Evolutionary conservation across 2,329 filamentous ascomycete genomes (phyloP).

Genomic region (Calonectria leucothoes): DNA sequence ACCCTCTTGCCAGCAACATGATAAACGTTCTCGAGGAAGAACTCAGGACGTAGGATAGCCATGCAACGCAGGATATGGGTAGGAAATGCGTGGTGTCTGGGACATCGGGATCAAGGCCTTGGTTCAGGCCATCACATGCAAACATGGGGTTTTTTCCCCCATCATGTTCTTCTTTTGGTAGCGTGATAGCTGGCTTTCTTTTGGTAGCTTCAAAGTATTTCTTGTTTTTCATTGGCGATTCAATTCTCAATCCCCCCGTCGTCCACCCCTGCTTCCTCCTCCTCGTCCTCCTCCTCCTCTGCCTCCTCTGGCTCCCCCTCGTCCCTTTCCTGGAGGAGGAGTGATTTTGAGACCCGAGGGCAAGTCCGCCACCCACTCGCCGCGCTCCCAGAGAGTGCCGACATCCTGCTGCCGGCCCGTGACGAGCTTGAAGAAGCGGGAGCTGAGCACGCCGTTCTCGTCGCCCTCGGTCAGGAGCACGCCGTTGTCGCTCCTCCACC

Average conservation of each 20-base stretch:
- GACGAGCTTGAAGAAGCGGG: slow-evolving; percentile 78
- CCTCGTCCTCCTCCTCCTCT: slow-evolving; percentile 34
- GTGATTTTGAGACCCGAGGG: slow-evolving; percentile 67
- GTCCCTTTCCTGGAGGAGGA: slow-evolving; percentile 61
- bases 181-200: background rate
- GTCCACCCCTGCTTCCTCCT: slow-evolving; percentile 21
- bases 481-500: slow-evolving; percentile 84
- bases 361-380: slow-evolving; percentile 73
- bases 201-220: background rate
- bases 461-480: slow-evolving; percentile 75
- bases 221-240: background rate
- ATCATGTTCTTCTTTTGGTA: background rate
- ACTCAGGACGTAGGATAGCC: background rate
- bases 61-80: background rate
- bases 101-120: background rate
- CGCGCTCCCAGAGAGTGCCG: slow-evolving; percentile 77
- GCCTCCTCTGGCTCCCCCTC: slow-evolving; percentile 51
- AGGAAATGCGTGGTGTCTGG: background rate
- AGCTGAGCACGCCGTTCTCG: slow-evolving; percentile 70
- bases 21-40: background rate
- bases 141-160: background rate
- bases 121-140: background rate
- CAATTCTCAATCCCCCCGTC: slow-evolving; percentile 21
- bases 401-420: slow-evolving; percentile 69
- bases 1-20: background rate